A percentile compares a stretch with the other conserved stretches of the same genome.
phyloP scores from a whole-genome alignment of 176 grass and related monocot genomes.

The Avena sativa region DNA sequence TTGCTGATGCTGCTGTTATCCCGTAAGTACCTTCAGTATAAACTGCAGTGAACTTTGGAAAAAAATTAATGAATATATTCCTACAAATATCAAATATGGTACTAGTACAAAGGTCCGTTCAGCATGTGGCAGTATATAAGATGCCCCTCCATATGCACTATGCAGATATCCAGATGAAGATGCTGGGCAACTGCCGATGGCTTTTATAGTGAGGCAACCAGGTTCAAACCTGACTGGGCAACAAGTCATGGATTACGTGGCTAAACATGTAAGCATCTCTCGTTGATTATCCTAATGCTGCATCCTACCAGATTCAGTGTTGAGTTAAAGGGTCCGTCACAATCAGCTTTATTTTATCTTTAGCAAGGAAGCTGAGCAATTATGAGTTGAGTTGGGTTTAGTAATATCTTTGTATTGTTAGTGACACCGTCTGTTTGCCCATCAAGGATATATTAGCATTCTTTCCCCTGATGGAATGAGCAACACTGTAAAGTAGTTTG shows the following conservation, averaged over 20 bases:
- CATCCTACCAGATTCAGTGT: not conserved
- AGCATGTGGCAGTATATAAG: not conserved
- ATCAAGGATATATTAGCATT: not conserved
- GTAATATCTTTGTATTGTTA: conserved; percentile 16
- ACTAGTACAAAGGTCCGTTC: not conserved
- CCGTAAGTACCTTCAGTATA: conserved; percentile 54
- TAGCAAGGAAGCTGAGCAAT: conserved; percentile 20
- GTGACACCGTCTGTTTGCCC: not conserved
- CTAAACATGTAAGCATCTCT: conserved; percentile 63
- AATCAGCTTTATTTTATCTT: conserved; percentile 1
- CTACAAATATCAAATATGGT: not conserved
- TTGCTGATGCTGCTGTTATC: conserved; percentile 66
- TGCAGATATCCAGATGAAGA: conserved; percentile 90
- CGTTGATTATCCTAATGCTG: not conserved
- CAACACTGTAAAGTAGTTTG: conserved; percentile 14
- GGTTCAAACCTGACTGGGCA: conserved; percentile 47
- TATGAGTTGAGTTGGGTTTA: conserved; percentile 12
- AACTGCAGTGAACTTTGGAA: not conserved
- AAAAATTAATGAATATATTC: not conserved
- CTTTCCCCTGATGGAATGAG: not conserved
- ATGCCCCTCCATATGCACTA: conserved; percentile 14
- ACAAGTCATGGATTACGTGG: conserved; percentile 75
- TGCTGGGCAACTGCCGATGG: conserved; percentile 81
- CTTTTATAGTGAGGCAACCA: conserved; percentile 74
- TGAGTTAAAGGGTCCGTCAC: not conserved